These are phyloP conservation scores for Xylariaceae sp. DNA, from an alignment of 2,329 filamentous ascomycete species.

Conservation along the genomic window DNA sequence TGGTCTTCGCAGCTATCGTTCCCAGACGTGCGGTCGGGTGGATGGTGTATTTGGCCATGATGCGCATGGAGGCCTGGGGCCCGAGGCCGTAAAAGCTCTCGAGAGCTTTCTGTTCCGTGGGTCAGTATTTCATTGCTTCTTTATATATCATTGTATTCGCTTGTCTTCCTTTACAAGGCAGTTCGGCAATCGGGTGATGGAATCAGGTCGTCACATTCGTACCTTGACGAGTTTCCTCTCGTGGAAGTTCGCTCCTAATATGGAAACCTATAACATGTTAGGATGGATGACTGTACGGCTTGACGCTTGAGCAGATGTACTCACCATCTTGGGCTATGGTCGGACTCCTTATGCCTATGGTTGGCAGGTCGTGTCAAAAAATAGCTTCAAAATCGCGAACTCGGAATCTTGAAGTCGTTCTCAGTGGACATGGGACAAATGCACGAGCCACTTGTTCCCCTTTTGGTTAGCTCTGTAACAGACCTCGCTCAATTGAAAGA, in stretches of 20 bases:
- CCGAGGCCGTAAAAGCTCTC: slow-evolving; percentile 85
- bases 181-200: slow-evolving; percentile 5
- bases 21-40: slow-evolving; percentile 78
- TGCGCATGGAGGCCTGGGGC: slow-evolving; percentile 60
- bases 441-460: slow-evolving; percentile 9
- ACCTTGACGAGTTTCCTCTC: slow-evolving; percentile 82
- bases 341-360: slow-evolving; percentile 3
- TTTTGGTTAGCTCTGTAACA: background rate
- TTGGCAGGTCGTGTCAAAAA: slow-evolving; percentile 2
- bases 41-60: slow-evolving; percentile 87
- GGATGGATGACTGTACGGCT: background rate
- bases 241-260: slow-evolving; percentile 81
- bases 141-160: background rate
- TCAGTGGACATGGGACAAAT: background rate
- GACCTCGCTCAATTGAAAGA: too few relatives aligned
- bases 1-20: slow-evolving; percentile 67
- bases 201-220: slow-evolving; percentile 24
- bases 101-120: slow-evolving; percentile 58
- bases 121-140: background rate
- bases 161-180: too few relatives aligned
- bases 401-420: slow-evolving; percentile 4
- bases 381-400: background rate
- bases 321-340: slow-evolving; percentile 15
- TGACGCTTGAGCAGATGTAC: background rate
- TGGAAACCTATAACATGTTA: slow-evolving; percentile 62